Percentiles rank a stretch among this genome's conserved stretches.
Evolutionary conservation across 345 rosid species (phyloP).

Genomic region (Clarkia xantiana): DNA sequence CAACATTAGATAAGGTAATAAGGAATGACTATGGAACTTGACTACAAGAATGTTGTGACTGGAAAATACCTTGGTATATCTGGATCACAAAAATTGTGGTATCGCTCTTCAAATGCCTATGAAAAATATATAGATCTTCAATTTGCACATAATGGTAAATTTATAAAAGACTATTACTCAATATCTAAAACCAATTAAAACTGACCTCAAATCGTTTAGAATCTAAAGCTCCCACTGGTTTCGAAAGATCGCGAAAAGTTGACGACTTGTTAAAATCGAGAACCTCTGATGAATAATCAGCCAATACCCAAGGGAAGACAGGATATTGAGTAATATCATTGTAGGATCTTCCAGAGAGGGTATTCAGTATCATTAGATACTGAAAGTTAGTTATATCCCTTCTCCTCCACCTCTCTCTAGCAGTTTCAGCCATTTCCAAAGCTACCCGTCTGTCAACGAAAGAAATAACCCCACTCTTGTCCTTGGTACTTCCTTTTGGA

Average conservation of each 20-base stretch:
- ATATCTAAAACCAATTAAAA: constrained; percentile 7
- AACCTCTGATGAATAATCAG: constrained; percentile 77
- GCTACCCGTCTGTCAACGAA: constrained; percentile 87
- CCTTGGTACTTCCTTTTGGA: constrained; percentile 74
- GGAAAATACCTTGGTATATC: constrained; percentile 79
- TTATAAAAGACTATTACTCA: neutral
- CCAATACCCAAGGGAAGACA: constrained; percentile 90
- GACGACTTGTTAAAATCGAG: constrained; percentile 92
- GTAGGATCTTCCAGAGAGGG: constrained; percentile 92
- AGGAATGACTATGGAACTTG: constrained; percentile 9
- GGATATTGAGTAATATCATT: constrained; percentile 96
- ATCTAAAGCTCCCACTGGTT: constrained; percentile 96
- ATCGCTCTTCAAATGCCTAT: constrained; percentile 92
- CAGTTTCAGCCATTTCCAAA: constrained; percentile 80
- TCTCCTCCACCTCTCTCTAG: constrained; percentile 90
- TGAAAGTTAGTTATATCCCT: constrained; percentile 93
- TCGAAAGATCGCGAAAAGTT: constrained; percentile 88
- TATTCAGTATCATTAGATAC: constrained; percentile 83
- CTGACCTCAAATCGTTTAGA: constrained; percentile 80
- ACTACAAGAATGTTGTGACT: constrained; percentile 6
- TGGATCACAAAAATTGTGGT: constrained; percentile 83
- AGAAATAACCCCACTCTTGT: constrained; percentile 61
- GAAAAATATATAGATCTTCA: neutral
- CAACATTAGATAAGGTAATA: neutral
- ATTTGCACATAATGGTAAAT: neutral